Conservation (phyloP, 306 rosid genomes). For the Fagus crenata region DNA sequence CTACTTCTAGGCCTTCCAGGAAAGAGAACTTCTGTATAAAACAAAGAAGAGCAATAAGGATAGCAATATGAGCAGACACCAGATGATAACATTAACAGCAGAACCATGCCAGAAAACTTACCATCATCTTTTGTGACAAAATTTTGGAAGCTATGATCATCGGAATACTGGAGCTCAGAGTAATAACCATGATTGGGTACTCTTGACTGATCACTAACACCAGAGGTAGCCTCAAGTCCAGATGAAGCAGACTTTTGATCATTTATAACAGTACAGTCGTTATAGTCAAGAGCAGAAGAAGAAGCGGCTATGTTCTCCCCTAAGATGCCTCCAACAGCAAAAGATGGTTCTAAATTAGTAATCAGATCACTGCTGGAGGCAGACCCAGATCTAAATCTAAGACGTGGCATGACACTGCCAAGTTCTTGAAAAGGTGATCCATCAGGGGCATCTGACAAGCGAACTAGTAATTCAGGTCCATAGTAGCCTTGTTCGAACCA, state of each 20-base stretch:
- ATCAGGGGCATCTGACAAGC: slow-evolving; percentile 58
- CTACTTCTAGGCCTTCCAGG: slow-evolving; percentile 48
- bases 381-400: slow-evolving; percentile 41
- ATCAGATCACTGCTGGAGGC: slow-evolving; percentile 38
- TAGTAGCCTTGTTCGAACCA: slow-evolving; percentile 79
- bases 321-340: slow-evolving; percentile 45
- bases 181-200: slow-evolving; percentile 34
- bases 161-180: slow-evolving; percentile 44
- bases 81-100: slow-evolving; percentile 12
- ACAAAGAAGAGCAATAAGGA: slow-evolving; percentile 12
- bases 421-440: slow-evolving; percentile 63
- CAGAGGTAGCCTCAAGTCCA: slow-evolving; percentile 39
- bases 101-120: slow-evolving; percentile 26
- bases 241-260: slow-evolving; percentile 48
- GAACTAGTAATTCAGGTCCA: slow-evolving; percentile 59
- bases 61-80: slow-evolving; percentile 7
- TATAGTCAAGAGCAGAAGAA: slow-evolving; percentile 31
- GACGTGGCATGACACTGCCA: slow-evolving; percentile 63
- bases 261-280: slow-evolving; percentile 36
- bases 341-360: slow-evolving; percentile 42
- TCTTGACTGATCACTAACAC: slow-evolving; percentile 35
- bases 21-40: slow-evolving; percentile 41
- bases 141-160: slow-evolving; percentile 41
- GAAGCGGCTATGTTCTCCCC: slow-evolving; percentile 27
- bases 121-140: slow-evolving; percentile 51